A percentile compares a stretch with the other conserved stretches of the same genome.
These are phyloP conservation scores for Ceratobasidium sp. DNA, from an alignment of 1,284 basidiomycete species.

Conservation along the genomic window DNA sequence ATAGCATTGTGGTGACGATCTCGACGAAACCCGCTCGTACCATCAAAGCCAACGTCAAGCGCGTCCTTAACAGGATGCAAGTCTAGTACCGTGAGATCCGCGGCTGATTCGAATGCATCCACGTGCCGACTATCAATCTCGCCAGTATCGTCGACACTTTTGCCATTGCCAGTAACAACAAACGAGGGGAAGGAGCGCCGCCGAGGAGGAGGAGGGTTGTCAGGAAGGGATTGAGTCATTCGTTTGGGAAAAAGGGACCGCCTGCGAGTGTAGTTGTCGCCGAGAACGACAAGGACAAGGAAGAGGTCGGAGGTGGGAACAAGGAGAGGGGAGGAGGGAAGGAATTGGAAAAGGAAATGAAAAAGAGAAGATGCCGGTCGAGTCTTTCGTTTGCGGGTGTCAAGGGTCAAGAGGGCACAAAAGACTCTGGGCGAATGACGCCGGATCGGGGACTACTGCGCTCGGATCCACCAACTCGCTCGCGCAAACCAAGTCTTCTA, in stretches of 20 bases:
- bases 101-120: conserved; percentile 95
- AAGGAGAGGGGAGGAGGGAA: conserved; percentile 51
- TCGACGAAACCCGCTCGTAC: conserved; percentile 87
- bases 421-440: conserved; percentile 44
- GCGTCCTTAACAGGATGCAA: conserved; percentile 92
- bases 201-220: conserved; percentile 69
- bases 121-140: conserved; percentile 92
- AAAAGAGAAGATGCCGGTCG: conserved; percentile 46
- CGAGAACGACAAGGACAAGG: conserved; percentile 54
- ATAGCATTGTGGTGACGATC: conserved; percentile 87
- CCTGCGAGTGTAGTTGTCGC: conserved; percentile 60
- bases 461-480: conserved; percentile 20
- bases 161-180: too few species aligned
- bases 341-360: conserved; percentile 57
- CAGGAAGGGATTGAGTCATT: conserved; percentile 81
- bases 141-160: conserved; percentile 67
- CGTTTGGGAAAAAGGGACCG: conserved; percentile 66
- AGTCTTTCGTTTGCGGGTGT: conserved; percentile 31
- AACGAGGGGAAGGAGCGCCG: conserved; percentile 50
- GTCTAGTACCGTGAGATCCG: conserved; percentile 93
- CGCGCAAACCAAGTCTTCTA: conserved; percentile 66
- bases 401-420: background rate
- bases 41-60: conserved; percentile 86
- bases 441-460: background rate
- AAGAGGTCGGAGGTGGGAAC: conserved; percentile 56